Conservation (phyloP, 192 early-diverging fungal species). For the Coemansia umbellata region DNA sequence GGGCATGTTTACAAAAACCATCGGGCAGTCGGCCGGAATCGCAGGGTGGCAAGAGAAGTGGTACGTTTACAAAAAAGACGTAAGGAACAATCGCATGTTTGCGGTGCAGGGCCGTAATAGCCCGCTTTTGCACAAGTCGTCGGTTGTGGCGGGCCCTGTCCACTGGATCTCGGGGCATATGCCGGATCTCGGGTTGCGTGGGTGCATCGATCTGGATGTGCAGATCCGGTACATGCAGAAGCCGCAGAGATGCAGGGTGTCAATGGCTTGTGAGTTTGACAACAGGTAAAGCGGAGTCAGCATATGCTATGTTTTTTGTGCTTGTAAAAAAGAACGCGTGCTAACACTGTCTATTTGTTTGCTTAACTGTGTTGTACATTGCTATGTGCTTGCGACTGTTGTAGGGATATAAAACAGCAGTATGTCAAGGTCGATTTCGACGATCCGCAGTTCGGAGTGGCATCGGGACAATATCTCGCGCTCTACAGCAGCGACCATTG, state of each 20-base stretch:
- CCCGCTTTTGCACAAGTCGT: slow-evolving; percentile 23
- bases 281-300: too few relatives aligned
- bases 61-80: slow-evolving; percentile 74
- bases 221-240: slow-evolving; percentile 61
- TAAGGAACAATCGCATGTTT: slow-evolving; percentile 58
- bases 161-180: slow-evolving; percentile 49
- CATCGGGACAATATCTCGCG: slow-evolving; percentile 59
- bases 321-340: too few relatives aligned
- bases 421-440: slow-evolving; percentile 52
- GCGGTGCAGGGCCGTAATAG: slow-evolving; percentile 59
- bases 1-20: slow-evolving; percentile 70
- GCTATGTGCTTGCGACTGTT: too few relatives aligned
- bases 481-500: slow-evolving; percentile 61
- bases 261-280: too few relatives aligned
- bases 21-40: slow-evolving; percentile 76
- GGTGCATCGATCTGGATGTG: slow-evolving; percentile 20
- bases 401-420: too few relatives aligned
- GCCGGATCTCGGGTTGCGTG: slow-evolving; percentile 2
- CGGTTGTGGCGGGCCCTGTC: slow-evolving; percentile 24
- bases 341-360: too few relatives aligned
- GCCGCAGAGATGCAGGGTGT: slow-evolving; percentile 45
- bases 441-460: slow-evolving; percentile 55
- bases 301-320: too few relatives aligned
- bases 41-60: slow-evolving; percentile 58
- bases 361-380: too few relatives aligned